These are phyloP conservation scores for Melaleuca alternifolia DNA, from an alignment of 345 rosid genomes.

Conservation along the genomic window DNA sequence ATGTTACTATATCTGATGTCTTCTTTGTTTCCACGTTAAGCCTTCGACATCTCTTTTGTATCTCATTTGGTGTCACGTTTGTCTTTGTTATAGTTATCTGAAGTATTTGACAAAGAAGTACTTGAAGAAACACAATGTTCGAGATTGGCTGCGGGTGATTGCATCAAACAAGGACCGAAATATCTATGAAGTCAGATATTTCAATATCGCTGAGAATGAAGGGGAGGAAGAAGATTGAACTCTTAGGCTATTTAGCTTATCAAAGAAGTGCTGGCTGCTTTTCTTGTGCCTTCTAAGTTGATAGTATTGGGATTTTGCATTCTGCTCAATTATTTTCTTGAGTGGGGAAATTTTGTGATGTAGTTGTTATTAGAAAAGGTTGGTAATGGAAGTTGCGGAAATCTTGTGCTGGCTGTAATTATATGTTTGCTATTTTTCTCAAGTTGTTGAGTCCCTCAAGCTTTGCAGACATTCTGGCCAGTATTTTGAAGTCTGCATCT, in stretches of 20 bases:
- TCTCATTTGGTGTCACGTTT: background rate
- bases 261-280: background rate
- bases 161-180: constrained; percentile 57
- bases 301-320: background rate
- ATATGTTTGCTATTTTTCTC: background rate
- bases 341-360: background rate
- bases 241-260: background rate
- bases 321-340: background rate
- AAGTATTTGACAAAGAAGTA: constrained; percentile 74
- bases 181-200: constrained; percentile 53
- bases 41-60: background rate
- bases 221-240: constrained; percentile 58
- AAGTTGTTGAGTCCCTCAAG: background rate
- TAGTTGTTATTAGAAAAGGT: background rate
- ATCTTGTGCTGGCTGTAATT: background rate
- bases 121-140: constrained; percentile 49
- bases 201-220: constrained; percentile 69
- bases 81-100: constrained; percentile 24
- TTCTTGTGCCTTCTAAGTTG: background rate
- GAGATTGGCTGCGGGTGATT: constrained; percentile 73
- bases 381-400: background rate
- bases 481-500: background rate
- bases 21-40: background rate
- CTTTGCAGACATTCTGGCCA: background rate
- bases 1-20: background rate